Base-by-base conservation (phyloP, 2,329 filamentous ascomycete species). In the Pseudonectria buxi region DNA sequence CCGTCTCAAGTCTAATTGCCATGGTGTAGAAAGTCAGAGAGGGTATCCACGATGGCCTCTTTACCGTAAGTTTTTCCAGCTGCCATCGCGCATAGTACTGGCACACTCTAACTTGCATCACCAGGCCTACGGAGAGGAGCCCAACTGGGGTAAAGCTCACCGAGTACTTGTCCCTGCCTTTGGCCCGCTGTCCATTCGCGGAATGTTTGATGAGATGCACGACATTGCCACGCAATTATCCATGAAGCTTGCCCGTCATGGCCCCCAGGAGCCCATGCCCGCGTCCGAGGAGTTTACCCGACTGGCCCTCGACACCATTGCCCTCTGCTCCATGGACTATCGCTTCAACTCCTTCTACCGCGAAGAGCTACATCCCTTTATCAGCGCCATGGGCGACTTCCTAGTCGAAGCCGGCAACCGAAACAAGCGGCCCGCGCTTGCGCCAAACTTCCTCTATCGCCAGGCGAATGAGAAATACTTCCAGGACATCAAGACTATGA, bases 341-440 rank as follows among this genome's bases (percentile, higher is more conserved):
- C 76, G 83, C 13, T 87, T 87, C 68, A 87, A 87, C 59, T 81
- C 75, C 1, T 86, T 81, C 58, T 88, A 87, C 52, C 68, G 69
- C 18, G 73, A 83, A 11, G 67, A 76, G 7, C 63, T 82, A 55
- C 83, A 88, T 45, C 81, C 82, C 0, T 87, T 88, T 47, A 68
- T 86, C 26, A 56, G 68, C 29, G 74, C 79, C 24, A 86, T 87
- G 82, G 67, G 68, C 2, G 68, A 68, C n/a, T 74, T 83, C 35
- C 62, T 88, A 2, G 50, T 57, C 10, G 77, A 80, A 41, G 72
- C 69, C 6, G 74, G 71, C 24, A 62, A 59, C 7, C 68, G 76
- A 24, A 57, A 68, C 10, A 60, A 59, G 39, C 67, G 72, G 12
- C 72, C 69, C 3, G 55, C 57, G 2, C 59, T 74, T 29, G 52